Conservation (phyloP, 2,329 filamentous ascomycete species). For the Sordariomycetes sp. region DNA sequence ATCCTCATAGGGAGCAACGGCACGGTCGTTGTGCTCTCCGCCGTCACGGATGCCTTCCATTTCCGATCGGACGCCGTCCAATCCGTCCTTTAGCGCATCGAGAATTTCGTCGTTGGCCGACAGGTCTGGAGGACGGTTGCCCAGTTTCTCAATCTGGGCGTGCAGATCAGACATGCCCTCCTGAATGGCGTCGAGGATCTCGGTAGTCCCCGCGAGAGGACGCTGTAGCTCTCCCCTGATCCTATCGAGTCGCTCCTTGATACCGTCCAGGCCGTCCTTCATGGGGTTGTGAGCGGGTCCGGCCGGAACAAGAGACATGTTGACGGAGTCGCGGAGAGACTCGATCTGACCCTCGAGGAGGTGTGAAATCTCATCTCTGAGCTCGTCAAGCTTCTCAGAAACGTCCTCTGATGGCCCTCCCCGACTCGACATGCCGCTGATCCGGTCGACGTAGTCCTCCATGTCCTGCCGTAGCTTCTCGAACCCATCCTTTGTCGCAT, state of each 20-base stretch:
- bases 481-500: constrained; percentile 78
- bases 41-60: constrained; percentile 62
- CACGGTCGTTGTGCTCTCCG: constrained; percentile 26
- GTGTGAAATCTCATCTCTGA: constrained; percentile 55
- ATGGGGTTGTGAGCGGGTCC: constrained; percentile 21
- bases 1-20: constrained; percentile 41
- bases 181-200: constrained; percentile 81
- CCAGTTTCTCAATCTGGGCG: constrained; percentile 63
- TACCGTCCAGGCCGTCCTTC: constrained; percentile 61
- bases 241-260: constrained; percentile 62
- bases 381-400: constrained; percentile 53
- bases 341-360: constrained; percentile 75
- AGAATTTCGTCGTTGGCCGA: constrained; percentile 84
- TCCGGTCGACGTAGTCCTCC: constrained; percentile 68
- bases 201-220: constrained; percentile 61
- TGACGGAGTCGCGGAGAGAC: constrained; percentile 67
- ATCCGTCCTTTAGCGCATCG: constrained; percentile 73
- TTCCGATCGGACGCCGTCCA: constrained; percentile 65
- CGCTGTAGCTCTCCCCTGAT: constrained; percentile 66
- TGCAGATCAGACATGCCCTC: constrained; percentile 75
- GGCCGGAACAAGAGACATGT: constrained; percentile 55
- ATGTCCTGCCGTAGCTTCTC: constrained; percentile 73
- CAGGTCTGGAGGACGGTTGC: constrained; percentile 71
- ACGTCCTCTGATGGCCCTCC: constrained; percentile 69
- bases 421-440: constrained; percentile 57